These are phyloP conservation scores for Ilex aquifolium DNA, from an alignment of 257 asterid species.

Conservation along the genomic window DNA sequence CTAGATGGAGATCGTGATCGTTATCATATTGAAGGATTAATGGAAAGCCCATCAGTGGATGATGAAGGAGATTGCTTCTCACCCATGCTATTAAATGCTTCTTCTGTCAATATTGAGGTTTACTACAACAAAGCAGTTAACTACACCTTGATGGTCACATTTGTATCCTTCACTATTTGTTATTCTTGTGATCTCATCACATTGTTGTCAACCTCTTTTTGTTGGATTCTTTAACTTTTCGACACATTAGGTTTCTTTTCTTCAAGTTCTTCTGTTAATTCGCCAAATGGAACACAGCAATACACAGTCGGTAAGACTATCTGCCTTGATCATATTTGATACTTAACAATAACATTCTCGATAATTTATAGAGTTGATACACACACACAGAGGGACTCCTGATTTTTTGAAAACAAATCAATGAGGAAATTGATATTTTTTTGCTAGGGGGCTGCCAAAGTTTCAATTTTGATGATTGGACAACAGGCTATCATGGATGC, in stretches of 20 bases:
- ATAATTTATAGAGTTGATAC: constrained; percentile 1
- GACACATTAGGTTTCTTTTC: constrained; percentile 67
- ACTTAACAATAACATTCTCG: background rate
- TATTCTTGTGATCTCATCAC: constrained; percentile 8
- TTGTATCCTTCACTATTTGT: constrained; percentile 75
- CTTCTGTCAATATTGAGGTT: constrained; percentile 79
- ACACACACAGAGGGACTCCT: too few relatives aligned
- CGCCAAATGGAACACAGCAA: constrained; percentile 98
- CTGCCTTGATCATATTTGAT: background rate
- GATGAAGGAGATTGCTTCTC: constrained; percentile 94
- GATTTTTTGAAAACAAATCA: background rate
- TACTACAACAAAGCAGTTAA: constrained; percentile 94
- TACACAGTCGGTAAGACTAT: constrained; percentile 79
- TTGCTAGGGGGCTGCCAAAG: constrained; percentile 96
- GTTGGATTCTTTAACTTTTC: constrained; percentile 48
- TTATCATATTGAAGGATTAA: constrained; percentile 83
- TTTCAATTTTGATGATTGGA: constrained; percentile 87
- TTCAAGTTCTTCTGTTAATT: constrained; percentile 82
- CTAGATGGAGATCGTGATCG: constrained; percentile 78
- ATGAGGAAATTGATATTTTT: constrained; percentile 6
- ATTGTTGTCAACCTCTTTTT: constrained; percentile 15
- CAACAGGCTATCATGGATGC: constrained; percentile 99
- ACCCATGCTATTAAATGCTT: constrained; percentile 83
- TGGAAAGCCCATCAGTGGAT: constrained; percentile 98
- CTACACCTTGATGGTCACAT: constrained; percentile 97